Conservation (phyloP, 2,329 filamentous ascomycete species). For the Penicillium paneum region DNA sequence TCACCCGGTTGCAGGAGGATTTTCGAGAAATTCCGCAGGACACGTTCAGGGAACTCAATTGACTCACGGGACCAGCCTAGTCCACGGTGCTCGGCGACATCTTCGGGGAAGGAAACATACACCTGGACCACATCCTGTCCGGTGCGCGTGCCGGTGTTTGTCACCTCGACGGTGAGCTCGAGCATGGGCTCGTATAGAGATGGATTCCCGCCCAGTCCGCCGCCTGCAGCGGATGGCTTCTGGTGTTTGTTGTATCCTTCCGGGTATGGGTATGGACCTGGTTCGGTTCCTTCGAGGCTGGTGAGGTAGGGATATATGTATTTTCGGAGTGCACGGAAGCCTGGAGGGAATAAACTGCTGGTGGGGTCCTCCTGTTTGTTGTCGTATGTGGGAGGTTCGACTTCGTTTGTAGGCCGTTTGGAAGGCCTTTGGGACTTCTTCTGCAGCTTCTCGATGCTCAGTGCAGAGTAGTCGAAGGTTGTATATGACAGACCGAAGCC, state of each 20-base stretch:
- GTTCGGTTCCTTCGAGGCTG: constrained; percentile 48
- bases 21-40: constrained; percentile 72
- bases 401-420: constrained; percentile 39
- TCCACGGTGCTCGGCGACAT: constrained; percentile 29
- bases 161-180: constrained; percentile 45
- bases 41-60: constrained; percentile 62
- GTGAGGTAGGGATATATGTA: constrained; percentile 72
- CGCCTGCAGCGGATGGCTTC: constrained; percentile 61
- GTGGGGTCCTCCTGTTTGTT: constrained; percentile 53
- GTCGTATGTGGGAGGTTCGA: constrained; percentile 55
- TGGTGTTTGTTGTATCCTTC: constrained; percentile 54
- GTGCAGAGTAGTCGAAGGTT: constrained; percentile 60
- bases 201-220: constrained; percentile 54
- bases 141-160: constrained; percentile 47
- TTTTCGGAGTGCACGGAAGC: constrained; percentile 61
- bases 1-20: constrained; percentile 56
- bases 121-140: constrained; percentile 54
- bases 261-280: constrained; percentile 51
- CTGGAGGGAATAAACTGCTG: constrained; percentile 60
- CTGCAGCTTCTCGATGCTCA: constrained; percentile 49
- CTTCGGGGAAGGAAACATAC: constrained; percentile 65
- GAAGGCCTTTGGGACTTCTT: constrained; percentile 50
- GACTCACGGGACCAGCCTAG: constrained; percentile 29
- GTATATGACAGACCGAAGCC: constrained; percentile 84
- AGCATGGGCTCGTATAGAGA: constrained; percentile 51